Evolutionary conservation across 495 filamentous ascomycete genomes (phyloP), one percentile per base, ranked within the genome.

Genomic region (Lepraria neglecta): DNA sequence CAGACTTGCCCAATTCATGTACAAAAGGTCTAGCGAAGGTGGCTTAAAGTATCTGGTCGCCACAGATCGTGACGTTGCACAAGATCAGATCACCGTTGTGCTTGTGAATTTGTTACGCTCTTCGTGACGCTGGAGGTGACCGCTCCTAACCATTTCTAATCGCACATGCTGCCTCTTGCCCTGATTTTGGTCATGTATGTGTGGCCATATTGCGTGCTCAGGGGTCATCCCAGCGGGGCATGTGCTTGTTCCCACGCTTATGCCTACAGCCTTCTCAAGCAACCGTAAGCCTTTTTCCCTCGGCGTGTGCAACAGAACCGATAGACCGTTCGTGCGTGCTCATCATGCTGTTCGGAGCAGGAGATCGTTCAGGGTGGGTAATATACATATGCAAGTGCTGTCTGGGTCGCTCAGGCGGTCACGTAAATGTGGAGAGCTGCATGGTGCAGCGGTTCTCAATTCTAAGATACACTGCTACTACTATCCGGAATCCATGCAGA

Each of bases 11-110:
- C 44, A n/a, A 44, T 21, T 42, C 42, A 46, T 60, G 58, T 60
- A 60, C 47, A 60, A 43, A 53, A 60, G 35, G 24, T 42, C 33
- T 33, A 43, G 28, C 45, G n/a, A 31, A n/a, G 51, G 38, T 30
- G 17, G 0, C 33, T 51, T 24, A 12, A 38, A 38, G 35, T 42
- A 42, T 28, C 27, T 19, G 24, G 17, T 28, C 15, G 19, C 12
- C 35, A 45, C 24, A n/a, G 15, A 24, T 59, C 35, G 50, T 21
- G 11, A 46, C 30, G 35, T 54, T 4, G 30, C 51, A 54, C 4
- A 21, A 11, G n/a, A 35, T 30, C 27, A n/a, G 31, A 33, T 38
- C 35, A 10, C 7, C 35, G 35, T 38, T 10, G 9, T 0, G 35
- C 35, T 12, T 38, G 3, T 38, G 35, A 38, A 38, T 38, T 38